Evolutionary conservation across 768 basidiomycete species (phyloP).

Genomic region (Lactarius sp.): DNA sequence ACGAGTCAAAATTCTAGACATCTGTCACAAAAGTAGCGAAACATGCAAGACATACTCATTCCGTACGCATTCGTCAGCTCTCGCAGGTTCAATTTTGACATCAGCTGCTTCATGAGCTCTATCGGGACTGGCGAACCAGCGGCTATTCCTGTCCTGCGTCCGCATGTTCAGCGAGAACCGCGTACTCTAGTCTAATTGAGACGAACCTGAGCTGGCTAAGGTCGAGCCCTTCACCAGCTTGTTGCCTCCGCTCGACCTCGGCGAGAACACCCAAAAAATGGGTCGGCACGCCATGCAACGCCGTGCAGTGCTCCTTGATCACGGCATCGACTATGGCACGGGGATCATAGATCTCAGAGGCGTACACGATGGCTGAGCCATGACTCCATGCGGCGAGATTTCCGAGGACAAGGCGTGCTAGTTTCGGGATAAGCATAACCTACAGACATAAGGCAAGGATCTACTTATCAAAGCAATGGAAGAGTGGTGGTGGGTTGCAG

Average conservation of each 20-base stretch:
- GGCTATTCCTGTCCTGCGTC: slow-evolving; percentile 69
- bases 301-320: slow-evolving; percentile 65
- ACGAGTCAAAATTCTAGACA: slow-evolving; percentile 7
- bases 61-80: slow-evolving; percentile 79
- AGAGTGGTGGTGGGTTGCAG: slow-evolving; percentile 80
- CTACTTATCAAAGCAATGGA: slow-evolving; percentile 87
- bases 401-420: slow-evolving; percentile 68
- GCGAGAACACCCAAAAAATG: slow-evolving; percentile 73
- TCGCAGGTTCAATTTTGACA: slow-evolving; percentile 56
- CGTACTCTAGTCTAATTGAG: neutral
- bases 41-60: slow-evolving; percentile 59
- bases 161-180: neutral
- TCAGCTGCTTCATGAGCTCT: slow-evolving; percentile 70
- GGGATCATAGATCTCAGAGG: slow-evolving; percentile 61
- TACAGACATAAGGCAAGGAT: neutral
- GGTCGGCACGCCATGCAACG: slow-evolving; percentile 80
- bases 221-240: slow-evolving; percentile 44
- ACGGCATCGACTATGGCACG: slow-evolving; percentile 64
- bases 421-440: slow-evolving; percentile 8
- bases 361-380: slow-evolving; percentile 69
- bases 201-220: slow-evolving; percentile 51
- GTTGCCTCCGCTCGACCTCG: slow-evolving; percentile 55
- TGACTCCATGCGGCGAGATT: slow-evolving; percentile 77
- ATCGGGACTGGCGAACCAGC: slow-evolving; percentile 78
- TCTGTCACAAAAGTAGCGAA: neutral